Evolutionary conservation across 352 stramenopile genomes (phyloP).

Genomic region (Globisporangium perplexum): DNA sequence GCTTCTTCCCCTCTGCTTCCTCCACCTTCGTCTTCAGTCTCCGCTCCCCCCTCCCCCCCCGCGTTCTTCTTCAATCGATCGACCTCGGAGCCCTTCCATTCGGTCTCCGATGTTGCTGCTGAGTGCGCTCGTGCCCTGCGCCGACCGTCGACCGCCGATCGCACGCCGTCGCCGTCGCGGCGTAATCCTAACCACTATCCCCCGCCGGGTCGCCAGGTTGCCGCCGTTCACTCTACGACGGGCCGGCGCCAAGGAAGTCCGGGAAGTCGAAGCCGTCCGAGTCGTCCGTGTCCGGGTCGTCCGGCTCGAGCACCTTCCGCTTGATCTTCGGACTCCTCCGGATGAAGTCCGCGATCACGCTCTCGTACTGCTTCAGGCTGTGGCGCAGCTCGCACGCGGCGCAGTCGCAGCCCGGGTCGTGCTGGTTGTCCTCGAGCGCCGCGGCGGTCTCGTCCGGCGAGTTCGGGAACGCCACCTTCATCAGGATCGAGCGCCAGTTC

Average conservation of each 20-base stretch:
- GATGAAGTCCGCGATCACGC: constrained; percentile 56
- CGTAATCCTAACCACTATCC: constrained; percentile 15
- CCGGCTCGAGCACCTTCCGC: constrained; percentile 16
- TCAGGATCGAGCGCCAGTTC: constrained; percentile 71
- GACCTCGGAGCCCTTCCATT: constrained; percentile 16
- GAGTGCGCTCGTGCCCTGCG: constrained; percentile 1
- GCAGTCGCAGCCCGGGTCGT: constrained; percentile 34
- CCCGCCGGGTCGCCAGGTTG: background rate
- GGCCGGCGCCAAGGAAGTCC: constrained; percentile 10
- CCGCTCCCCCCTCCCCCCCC: no score
- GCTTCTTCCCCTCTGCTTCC: constrained; percentile 1
- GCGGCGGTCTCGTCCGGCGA: constrained; percentile 33
- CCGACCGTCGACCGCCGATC: background rate
- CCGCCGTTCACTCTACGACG: constrained; percentile 5
- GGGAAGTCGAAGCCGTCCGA: constrained; percentile 16
- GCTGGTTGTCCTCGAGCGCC: constrained; percentile 26
- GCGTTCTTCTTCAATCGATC: constrained; percentile 3
- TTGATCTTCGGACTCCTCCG: constrained; percentile 45
- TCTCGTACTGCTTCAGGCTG: constrained; percentile 47
- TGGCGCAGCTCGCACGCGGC: constrained; percentile 49
- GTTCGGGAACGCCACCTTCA: constrained; percentile 62
- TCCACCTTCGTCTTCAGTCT: background rate
- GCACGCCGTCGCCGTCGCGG: background rate
- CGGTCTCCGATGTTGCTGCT: constrained; percentile 10
- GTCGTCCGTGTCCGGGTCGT: constrained; percentile 11